Evolutionary conservation across 2,329 filamentous ascomycete species (phyloP).

Genomic region (Cordyceps sp.): DNA sequence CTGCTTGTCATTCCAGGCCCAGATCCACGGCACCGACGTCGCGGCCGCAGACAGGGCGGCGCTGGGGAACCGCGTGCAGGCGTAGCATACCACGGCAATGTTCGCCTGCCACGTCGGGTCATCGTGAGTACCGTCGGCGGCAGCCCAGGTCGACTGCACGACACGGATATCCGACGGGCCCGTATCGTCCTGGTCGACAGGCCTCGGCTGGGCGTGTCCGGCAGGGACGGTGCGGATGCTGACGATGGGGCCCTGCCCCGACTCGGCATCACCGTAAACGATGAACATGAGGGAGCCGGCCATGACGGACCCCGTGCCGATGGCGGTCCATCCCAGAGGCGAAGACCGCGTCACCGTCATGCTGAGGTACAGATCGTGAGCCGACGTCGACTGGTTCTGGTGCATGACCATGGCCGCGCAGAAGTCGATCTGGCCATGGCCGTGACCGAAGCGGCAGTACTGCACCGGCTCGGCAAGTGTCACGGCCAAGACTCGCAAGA

Average conservation of each 20-base stretch:
- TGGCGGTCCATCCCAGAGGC: constrained; percentile 5
- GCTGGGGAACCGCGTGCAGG: constrained; percentile 7
- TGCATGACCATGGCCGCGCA: constrained; percentile 7
- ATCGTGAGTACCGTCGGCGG: background rate
- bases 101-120: too few relatives aligned
- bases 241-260: constrained; percentile 3
- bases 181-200: constrained; percentile 1
- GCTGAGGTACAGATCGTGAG: constrained; percentile 6
- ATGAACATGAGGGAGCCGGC: constrained; percentile 8
- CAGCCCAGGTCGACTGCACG: constrained; percentile 5
- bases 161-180: constrained; percentile 4
- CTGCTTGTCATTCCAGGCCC: constrained; percentile 10
- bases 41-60: constrained; percentile 5
- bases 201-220: constrained; percentile 3
- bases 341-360: constrained; percentile 2
- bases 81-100: constrained; percentile 8
- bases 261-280: constrained; percentile 6
- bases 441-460: constrained; percentile 6
- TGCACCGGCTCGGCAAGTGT: constrained; percentile 3
- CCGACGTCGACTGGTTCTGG: constrained; percentile 5
- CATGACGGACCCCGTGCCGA: constrained; percentile 6
- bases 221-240: constrained; percentile 5
- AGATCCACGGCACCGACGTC: constrained; percentile 9
- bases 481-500: background rate
- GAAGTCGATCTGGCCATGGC: constrained; percentile 4